Percentiles rank a stretch among this genome's conserved stretches.
Evolutionary conservation across 257 asterid genomes (phyloP).

Genomic region (Osmanthus fragrans): DNA sequence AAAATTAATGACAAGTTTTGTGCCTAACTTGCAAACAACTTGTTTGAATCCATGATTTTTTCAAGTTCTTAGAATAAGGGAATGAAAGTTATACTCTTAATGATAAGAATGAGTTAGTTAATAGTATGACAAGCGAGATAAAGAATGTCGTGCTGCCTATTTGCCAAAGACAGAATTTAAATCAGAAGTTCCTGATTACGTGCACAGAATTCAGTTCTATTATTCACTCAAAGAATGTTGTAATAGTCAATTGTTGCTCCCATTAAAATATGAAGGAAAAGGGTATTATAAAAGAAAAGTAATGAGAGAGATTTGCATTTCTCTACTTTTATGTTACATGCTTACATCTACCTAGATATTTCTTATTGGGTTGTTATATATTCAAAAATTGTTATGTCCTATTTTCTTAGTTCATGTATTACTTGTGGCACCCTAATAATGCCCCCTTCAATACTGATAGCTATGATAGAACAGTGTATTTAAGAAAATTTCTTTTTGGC

Average conservation of each 20-base stretch:
- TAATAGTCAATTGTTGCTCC: background rate
- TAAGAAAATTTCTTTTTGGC: background rate
- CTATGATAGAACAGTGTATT: background rate
- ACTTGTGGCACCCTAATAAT: background rate
- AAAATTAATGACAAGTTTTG: background rate
- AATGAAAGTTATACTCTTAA: too few relatives aligned
- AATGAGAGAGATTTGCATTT: background rate
- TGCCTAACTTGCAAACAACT: background rate
- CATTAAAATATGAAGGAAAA: background rate
- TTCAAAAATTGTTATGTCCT: background rate
- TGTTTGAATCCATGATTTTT: too few relatives aligned
- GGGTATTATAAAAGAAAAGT: too few relatives aligned
- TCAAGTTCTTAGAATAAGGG: too few relatives aligned
- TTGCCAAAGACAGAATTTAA: too few relatives aligned
- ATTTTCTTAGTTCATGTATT: background rate
- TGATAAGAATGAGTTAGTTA: too few relatives aligned
- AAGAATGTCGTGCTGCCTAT: too few relatives aligned
- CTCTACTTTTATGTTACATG: background rate
- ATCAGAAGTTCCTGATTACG: too few relatives aligned
- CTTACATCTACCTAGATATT: background rate
- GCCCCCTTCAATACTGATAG: background rate
- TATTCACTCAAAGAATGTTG: too few relatives aligned
- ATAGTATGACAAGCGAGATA: too few relatives aligned
- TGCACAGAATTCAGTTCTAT: too few relatives aligned
- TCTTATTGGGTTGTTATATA: background rate